Base-by-base conservation (phyloP, 2,329 filamentous ascomycete genomes). In the Fusarium mexicanum region DNA sequence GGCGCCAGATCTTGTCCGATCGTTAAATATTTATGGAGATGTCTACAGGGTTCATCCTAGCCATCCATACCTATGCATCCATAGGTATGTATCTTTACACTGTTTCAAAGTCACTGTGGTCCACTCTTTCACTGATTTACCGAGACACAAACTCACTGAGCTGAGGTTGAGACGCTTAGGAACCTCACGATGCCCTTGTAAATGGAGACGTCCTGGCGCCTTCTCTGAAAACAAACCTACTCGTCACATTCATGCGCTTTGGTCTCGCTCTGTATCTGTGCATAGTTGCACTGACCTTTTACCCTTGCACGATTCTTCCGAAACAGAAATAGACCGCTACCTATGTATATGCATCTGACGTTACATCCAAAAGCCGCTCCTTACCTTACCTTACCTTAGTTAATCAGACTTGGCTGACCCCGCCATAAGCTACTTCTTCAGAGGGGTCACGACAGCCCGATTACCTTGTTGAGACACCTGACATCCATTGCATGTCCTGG, bases 1-100 rank as follows among this genome's bases (percentile, higher is more conserved):
- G 73, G 68, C 58, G 67, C 59, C 40, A 77, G 75, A 77, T 77
- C 75, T 67, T 70, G 50, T 51, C 55, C 75, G 75, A 77, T 77
- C 71, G 55, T 46, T 41, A 48, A 53, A 40, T 44, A 31, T 16
- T 48, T 48, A 67, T 71, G 69, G 74, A 38, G 57, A 69, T 46
- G 24, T 20, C 14, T 66, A 24, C 41, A 66, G 64, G 48, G 61
- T n/a, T 40, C 29, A 67, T 54, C 67, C 66, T 57, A 54, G 48
- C 54, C n/a, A 40, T 48, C 44, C 5, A 20, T 24, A 35, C 33
- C 6, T 8, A 35, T 35, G 33, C 33, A 35, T 35, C 33, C 14
- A 16, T 16, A 35, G 33, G 33, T 35, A 35, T 35, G n/a, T n/a
- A n/a, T n/a, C 33, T 35, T 35, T 35, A 35, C 33, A 35, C 33